Conservation (phyloP, 1,284 basidiomycete genomes). For the Fistulina hepatica region DNA sequence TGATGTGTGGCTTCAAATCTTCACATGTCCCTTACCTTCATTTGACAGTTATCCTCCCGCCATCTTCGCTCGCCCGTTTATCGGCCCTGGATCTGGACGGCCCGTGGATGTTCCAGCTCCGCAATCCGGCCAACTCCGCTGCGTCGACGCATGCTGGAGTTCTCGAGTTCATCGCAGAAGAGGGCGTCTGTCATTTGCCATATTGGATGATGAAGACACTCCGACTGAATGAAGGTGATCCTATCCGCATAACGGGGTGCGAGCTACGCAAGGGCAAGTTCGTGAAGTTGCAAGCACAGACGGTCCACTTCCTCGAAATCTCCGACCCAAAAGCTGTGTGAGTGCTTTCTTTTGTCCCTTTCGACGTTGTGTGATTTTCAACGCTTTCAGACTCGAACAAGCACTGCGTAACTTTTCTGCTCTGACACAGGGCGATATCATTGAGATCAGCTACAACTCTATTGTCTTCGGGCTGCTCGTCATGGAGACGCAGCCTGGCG, state of each 20-base stretch:
- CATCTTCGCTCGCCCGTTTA: slow-evolving; percentile 83
- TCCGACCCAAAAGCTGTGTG: slow-evolving; percentile 97
- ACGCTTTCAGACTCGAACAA: slow-evolving; percentile 69
- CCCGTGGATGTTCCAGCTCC: slow-evolving; percentile 95
- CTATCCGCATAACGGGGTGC: slow-evolving; percentile 84
- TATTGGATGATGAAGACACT: slow-evolving; percentile 99
- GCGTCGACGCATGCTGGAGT: slow-evolving; percentile 94
- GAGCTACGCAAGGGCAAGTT: slow-evolving; percentile 89
- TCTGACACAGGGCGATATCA: slow-evolving; percentile 83
- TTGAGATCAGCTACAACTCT: slow-evolving; percentile 86
- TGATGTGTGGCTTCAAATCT: slow-evolving; percentile 19
- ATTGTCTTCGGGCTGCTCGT: slow-evolving; percentile 93
- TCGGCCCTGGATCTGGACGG: slow-evolving; percentile 84
- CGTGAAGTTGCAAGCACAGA: slow-evolving; percentile 95
- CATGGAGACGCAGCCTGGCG: slow-evolving; percentile 88
- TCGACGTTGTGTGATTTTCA: too few relatives aligned
- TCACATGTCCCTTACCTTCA: slow-evolving; percentile 8
- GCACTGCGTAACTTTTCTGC: slow-evolving; percentile 91
- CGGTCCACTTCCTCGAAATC: slow-evolving; percentile 88
- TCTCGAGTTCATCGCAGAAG: slow-evolving; percentile 96
- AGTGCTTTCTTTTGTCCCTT: too few relatives aligned
- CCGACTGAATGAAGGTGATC: slow-evolving; percentile 87
- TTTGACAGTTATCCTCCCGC: slow-evolving; percentile 86
- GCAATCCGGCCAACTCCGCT: slow-evolving; percentile 79
- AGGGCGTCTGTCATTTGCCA: slow-evolving; percentile 91